Base-by-base conservation (phyloP, 108 stramenopile genomes). In the Stephanodiscus triporus region DNA sequence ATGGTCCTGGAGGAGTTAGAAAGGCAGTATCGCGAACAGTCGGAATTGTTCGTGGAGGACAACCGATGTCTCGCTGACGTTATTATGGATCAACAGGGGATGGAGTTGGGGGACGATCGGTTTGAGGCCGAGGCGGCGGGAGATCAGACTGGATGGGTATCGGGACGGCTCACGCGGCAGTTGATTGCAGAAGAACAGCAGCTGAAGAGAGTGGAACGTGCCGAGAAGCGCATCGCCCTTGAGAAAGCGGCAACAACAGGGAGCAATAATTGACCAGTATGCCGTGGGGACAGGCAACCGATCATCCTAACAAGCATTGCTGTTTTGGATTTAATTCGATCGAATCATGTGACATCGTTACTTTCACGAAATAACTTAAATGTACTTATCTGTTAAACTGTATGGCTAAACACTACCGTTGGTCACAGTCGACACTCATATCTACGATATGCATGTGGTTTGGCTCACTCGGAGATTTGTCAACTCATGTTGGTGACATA, bases 1-100 rank as follows among this genome's bases (percentile, higher is more conserved):
- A 58, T 83, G 47, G 78, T 83, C 7, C 38, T 83, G 56, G 81
- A 82, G 47, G 81, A 82, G 51, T 45, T 82, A 19, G 81, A 82
- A 16, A 50, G 81, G 29, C 81, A 82, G 50, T 82, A 82, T 17
- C 58, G 58, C 6, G 58, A 59, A n/a, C 58, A 59, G 32, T 82
- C 48, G 42, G 71, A 16, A 0, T 45, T 68, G 24, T 70, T 71
- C 30, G 37, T 64, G 27, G 71, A 78, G 30, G 71, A 78, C 71
- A 78, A 78, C 63, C 17, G 5, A 8, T 72, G 77, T n/a, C 51
- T 78, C 13, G 36, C 70, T 20, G 77, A 78, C 38, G 71, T 72
- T 20, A 78, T 78, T 27, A 72, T 72, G 77, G 51, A 63, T 10
- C 38, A 56, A 19, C 77, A 78, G 42, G 32, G 42, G 14, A 40